Conservation (phyloP, 768 basidiomycete species). For the Suillus luteus region DNA sequence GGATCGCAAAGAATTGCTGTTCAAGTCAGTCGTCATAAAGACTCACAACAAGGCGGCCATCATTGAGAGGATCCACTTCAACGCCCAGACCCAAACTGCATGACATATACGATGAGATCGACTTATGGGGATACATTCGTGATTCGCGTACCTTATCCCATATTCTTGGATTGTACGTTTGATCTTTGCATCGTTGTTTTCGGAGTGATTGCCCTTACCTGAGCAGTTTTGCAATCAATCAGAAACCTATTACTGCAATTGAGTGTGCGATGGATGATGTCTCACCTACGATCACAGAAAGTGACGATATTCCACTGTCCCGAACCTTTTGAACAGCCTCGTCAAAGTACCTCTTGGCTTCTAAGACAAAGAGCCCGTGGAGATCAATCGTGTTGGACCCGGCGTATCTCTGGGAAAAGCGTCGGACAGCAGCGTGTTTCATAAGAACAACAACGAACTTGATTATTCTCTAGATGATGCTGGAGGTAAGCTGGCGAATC, state of each 20-base stretch:
- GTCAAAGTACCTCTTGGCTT: constrained; percentile 77
- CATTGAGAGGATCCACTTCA: constrained; percentile 71
- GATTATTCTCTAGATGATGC: constrained; percentile 9
- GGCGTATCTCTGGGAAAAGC: constrained; percentile 20
- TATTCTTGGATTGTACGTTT: constrained; percentile 85
- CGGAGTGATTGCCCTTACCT: constrained; percentile 87
- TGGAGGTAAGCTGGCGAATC: not conserved
- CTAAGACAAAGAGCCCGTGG: constrained; percentile 85
- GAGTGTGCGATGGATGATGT: constrained; percentile 9
- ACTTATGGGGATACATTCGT: not conserved
- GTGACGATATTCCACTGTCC: constrained; percentile 50
- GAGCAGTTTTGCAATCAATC: not conserved
- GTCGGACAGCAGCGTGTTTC: not conserved
- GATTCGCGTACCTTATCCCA: constrained; percentile 61
- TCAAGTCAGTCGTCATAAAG: not conserved
- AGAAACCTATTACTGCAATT: not conserved
- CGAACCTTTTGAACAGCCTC: constrained; percentile 63
- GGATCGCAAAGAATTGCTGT: not conserved
- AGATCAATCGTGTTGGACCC: constrained; percentile 73
- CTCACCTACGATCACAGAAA: constrained; percentile 81
- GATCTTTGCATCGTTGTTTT: constrained; percentile 70
- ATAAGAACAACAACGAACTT: constrained; percentile 1
- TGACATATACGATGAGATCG: not conserved
- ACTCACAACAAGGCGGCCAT: constrained; percentile 76
- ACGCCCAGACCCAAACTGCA: constrained; percentile 62